Conservation (phyloP, 352 stramenopile genomes). For the Globisporangium nodosum region DNA sequence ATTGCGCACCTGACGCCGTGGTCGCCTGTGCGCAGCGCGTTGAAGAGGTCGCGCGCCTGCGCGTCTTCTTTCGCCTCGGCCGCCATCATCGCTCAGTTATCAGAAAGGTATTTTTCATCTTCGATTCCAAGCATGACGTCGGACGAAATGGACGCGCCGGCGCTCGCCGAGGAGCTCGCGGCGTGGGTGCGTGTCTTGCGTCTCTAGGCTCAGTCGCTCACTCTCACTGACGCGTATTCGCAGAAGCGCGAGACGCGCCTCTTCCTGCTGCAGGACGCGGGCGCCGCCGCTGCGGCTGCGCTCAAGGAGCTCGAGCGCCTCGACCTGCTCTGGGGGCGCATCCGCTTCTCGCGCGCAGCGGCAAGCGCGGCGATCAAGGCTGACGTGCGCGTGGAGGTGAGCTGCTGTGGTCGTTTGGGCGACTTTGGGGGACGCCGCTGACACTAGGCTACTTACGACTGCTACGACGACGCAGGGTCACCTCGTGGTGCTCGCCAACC, state of each 20-base stretch:
- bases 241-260: constrained; percentile 56
- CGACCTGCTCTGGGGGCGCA: constrained; percentile 80
- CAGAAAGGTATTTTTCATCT: neutral
- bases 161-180: constrained; percentile 31
- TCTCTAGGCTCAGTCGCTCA: neutral
- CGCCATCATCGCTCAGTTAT: constrained; percentile 6
- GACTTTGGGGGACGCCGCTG: neutral
- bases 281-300: constrained; percentile 39
- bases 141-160: constrained; percentile 4
- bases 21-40: constrained; percentile 42
- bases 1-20: constrained; percentile 34
- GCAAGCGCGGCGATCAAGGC: constrained; percentile 48
- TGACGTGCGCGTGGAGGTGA: constrained; percentile 66
- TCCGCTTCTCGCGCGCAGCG: constrained; percentile 51
- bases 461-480: constrained; percentile 38
- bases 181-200: constrained; percentile 29
- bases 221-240: constrained; percentile 1
- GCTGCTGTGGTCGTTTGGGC: neutral
- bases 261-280: constrained; percentile 57
- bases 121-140: neutral
- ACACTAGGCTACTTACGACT: neutral
- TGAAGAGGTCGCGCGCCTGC: constrained; percentile 43
- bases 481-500: constrained; percentile 62
- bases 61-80: constrained; percentile 23
- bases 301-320: constrained; percentile 69